A percentile compares a stretch with the other conserved stretches of the same genome.
phyloP scores from a whole-genome alignment of 306 rosid genomes.

The Prosopis cineraria region DNA sequence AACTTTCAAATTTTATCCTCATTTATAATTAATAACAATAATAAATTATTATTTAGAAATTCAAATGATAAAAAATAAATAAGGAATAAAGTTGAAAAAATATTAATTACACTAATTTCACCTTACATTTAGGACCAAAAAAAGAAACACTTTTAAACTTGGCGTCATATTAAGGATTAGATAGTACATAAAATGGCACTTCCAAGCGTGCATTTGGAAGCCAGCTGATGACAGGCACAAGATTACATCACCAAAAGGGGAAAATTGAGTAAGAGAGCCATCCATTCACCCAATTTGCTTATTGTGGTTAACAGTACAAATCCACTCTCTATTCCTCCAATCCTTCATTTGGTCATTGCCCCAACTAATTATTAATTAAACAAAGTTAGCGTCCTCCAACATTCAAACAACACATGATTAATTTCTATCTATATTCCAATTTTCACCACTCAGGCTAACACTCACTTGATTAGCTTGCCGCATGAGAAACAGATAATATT shows the following conservation, averaged over 20 bases:
- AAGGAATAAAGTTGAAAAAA: no score
- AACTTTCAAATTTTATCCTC: no score
- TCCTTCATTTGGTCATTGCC: neutral
- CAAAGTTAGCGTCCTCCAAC: neutral
- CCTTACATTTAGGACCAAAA: no score
- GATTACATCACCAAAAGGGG: neutral
- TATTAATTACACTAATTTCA: no score
- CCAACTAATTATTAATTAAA: neutral
- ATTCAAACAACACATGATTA: neutral
- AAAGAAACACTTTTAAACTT: no score
- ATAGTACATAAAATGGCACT: neutral
- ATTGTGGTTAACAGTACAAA: neutral
- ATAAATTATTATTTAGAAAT: no score
- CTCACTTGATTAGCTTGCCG: neutral
- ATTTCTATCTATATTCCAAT: neutral
- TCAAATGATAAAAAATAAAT: no score
- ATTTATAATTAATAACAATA: no score
- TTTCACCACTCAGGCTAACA: neutral
- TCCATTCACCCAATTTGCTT: neutral
- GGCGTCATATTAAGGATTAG: no score
- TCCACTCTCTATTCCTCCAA: neutral
- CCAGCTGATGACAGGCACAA: conserved; percentile 6
- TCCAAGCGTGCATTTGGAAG: neutral
- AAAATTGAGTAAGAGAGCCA: no score
- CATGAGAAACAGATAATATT: no score